Evolutionary conservation across 768 basidiomycete species (phyloP).

Genomic region (Pulveroboletus sp.): DNA sequence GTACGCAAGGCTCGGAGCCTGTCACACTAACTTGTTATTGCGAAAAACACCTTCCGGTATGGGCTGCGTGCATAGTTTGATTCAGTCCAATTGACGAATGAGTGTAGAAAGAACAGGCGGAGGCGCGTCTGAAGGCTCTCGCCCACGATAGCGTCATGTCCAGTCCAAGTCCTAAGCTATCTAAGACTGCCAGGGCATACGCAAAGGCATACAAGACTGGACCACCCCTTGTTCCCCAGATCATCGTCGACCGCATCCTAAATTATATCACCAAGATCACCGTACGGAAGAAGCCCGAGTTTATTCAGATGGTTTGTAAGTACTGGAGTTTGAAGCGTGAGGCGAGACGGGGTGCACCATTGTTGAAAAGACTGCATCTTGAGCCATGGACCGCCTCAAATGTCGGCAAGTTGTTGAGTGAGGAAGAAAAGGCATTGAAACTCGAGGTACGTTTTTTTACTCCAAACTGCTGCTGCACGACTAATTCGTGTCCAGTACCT

Average conservation of each 20-base stretch:
- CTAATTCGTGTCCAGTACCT: constrained; percentile 40
- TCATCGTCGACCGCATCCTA: constrained; percentile 76
- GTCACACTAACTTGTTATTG: constrained; percentile 77
- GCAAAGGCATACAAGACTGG: constrained; percentile 90
- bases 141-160: constrained; percentile 40
- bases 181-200: constrained; percentile 85
- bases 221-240: constrained; percentile 84
- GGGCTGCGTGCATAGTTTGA: constrained; percentile 21
- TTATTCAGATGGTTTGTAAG: constrained; percentile 72
- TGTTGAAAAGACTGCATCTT: constrained; percentile 88
- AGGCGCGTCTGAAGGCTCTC: constrained; percentile 54
- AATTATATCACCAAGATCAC: constrained; percentile 68
- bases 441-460: constrained; percentile 60
- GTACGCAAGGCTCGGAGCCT: constrained; percentile 68
- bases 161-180: constrained; percentile 41
- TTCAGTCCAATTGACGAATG: neutral
- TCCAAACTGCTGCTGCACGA: neutral
- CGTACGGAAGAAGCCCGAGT: constrained; percentile 72
- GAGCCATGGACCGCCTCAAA: constrained; percentile 95
- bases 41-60: constrained; percentile 85
- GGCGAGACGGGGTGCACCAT: constrained; percentile 85
- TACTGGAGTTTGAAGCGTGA: constrained; percentile 99
- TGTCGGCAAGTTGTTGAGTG: constrained; percentile 59
- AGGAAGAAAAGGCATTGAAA: constrained; percentile 78
- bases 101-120: constrained; percentile 63